phyloP scores from a whole-genome alignment of 2,329 filamentous ascomycete species.

The Talaromyces piceae region DNA sequence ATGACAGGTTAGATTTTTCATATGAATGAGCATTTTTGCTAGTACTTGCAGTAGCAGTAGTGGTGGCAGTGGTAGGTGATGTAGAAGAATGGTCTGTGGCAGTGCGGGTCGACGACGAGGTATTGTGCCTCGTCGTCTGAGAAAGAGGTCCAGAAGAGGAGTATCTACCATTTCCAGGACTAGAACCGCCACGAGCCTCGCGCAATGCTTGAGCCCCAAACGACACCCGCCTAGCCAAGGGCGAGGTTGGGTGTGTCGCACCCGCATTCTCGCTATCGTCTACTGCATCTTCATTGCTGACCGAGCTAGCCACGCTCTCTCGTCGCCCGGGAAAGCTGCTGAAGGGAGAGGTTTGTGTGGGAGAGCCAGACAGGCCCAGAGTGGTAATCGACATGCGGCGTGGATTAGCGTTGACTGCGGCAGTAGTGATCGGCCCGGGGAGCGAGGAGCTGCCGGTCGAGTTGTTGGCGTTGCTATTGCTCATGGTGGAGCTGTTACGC shows the following conservation, averaged over 20 bases:
- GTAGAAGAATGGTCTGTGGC: constrained; percentile 14
- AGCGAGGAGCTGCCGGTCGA: constrained; percentile 15
- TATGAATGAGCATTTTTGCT: constrained; percentile 26
- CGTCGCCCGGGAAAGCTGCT: constrained; percentile 50
- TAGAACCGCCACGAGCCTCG: constrained; percentile 61
- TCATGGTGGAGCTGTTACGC: constrained; percentile 17
- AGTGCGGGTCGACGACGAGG: constrained; percentile 19
- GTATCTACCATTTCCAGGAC: constrained; percentile 52
- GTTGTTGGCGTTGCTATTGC: constrained; percentile 4
- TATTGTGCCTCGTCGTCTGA: constrained; percentile 19
- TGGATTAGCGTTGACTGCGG: constrained; percentile 44
- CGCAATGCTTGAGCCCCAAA: constrained; percentile 76
- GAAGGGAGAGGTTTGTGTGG: constrained; percentile 47
- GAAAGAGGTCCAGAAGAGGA: constrained; percentile 33
- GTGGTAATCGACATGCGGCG: constrained; percentile 69
- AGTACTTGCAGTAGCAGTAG: constrained; percentile 35
- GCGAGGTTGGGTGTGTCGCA: constrained; percentile 57
- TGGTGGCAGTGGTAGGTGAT: no score
- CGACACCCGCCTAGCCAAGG: constrained; percentile 71
- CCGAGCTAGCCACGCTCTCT: constrained; percentile 61
- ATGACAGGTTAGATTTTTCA: constrained; percentile 38
- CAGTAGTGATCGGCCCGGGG: constrained; percentile 44
- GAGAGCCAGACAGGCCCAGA: constrained; percentile 65
- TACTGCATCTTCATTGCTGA: constrained; percentile 35
- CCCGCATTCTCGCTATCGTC: constrained; percentile 62